These are phyloP conservation scores for Lentinula edodes DNA, from an alignment of 768 basidiomycete species.

Conservation along the genomic window DNA sequence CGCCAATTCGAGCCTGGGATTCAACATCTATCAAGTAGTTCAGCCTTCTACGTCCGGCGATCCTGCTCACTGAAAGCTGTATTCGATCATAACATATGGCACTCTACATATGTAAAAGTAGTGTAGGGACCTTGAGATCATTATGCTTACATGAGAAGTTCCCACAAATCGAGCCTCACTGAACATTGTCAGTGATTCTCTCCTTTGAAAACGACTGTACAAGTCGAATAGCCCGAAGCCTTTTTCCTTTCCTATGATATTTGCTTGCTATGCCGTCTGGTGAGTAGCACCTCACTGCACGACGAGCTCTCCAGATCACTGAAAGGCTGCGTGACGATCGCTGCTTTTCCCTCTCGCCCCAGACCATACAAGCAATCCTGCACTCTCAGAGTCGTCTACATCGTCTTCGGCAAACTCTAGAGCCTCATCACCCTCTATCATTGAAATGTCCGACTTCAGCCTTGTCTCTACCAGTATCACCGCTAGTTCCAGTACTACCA, in stretches of 20 bases:
- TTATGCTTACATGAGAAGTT: background rate
- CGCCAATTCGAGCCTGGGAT: constrained; percentile 52
- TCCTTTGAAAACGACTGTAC: constrained; percentile 3
- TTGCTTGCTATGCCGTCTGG: constrained; percentile 16
- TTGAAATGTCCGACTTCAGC: constrained; percentile 9
- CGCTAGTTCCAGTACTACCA: constrained; percentile 11
- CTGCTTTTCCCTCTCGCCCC: constrained; percentile 6
- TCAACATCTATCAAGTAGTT: constrained; percentile 68
- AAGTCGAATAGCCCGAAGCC: background rate
- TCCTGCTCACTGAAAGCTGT: constrained; percentile 13
- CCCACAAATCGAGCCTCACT: background rate
- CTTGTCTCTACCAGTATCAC: constrained; percentile 5
- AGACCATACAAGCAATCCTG: constrained; percentile 5
- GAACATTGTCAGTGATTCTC: background rate
- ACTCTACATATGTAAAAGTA: too few species aligned
- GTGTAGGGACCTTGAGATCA: too few species aligned
- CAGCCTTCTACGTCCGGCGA: constrained; percentile 22
- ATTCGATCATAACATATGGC: background rate
- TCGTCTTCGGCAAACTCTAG: constrained; percentile 7
- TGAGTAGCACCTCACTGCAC: constrained; percentile 12
- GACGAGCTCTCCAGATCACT: constrained; percentile 3
- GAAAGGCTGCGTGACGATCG: constrained; percentile 8
- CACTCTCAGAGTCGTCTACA: constrained; percentile 7
- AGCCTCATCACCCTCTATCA: constrained; percentile 7
- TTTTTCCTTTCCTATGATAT: background rate